These are phyloP conservation scores for Dichotomocladium elegans DNA, from an alignment of 371 early-diverging fungal genomes.

Conservation along the genomic window DNA sequence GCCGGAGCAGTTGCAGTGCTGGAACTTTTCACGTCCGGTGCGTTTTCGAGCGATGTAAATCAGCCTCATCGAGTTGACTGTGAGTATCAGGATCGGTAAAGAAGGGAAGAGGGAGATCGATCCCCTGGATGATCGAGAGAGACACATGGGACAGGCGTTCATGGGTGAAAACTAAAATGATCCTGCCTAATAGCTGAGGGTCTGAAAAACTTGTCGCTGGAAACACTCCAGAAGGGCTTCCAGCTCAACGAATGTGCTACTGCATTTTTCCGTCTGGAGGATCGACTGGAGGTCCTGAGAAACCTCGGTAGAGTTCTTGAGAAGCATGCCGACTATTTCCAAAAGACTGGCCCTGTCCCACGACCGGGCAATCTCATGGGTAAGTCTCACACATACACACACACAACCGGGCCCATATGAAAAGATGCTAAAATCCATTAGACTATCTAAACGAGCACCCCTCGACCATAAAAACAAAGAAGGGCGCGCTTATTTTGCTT, in stretches of 20 bases:
- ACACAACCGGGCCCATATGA: background rate
- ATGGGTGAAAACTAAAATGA: background rate
- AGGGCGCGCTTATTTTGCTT: constrained; percentile 53
- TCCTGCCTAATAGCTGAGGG: constrained; percentile 39
- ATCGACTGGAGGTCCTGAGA: constrained; percentile 69
- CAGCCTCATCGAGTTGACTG: constrained; percentile 78
- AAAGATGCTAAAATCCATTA: constrained; percentile 4
- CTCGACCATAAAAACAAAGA: constrained; percentile 41
- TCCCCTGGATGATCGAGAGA: constrained; percentile 73
- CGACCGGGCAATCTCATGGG: constrained; percentile 87
- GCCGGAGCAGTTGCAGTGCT: constrained; percentile 86
- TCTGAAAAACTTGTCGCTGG: constrained; percentile 50
- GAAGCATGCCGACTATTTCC: constrained; percentile 44
- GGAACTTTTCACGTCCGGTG: constrained; percentile 77
- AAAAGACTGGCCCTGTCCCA: constrained; percentile 32
- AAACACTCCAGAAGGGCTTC: constrained; percentile 61
- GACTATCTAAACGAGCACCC: constrained; percentile 39
- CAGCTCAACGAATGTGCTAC: constrained; percentile 68
- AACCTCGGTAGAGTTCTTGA: constrained; percentile 55
- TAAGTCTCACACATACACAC: constrained; percentile 25
- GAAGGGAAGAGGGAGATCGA: constrained; percentile 2
- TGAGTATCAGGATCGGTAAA: constrained; percentile 9
- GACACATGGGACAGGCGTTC: background rate
- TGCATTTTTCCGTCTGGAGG: constrained; percentile 75
- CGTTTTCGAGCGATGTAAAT: constrained; percentile 65